Evolutionary conservation across 768 basidiomycete species (phyloP), one percentile per base, ranked within the genome.

Genomic region (Boletus coccyginus): DNA sequence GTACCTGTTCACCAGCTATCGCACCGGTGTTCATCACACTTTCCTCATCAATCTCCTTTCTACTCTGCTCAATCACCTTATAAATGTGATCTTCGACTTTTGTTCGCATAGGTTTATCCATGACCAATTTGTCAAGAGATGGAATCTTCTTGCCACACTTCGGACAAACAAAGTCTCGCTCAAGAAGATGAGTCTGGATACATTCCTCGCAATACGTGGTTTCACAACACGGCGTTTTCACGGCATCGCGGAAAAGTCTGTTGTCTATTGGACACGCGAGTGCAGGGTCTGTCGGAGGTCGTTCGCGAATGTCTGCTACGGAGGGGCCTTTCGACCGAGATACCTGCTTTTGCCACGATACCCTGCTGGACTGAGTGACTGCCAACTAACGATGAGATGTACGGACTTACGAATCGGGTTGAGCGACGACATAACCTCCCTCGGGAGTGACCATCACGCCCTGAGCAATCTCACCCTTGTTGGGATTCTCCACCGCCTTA

Each of bases 391-490:
- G 29, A 38, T 21, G n/a, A 40, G 7, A 44, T 33, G 38, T 16
- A 9, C 46, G 44, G 43, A 83, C 94, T 67, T 74, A 98, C 96
- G 85, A 82, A 74, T 99, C 97, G 0, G 97, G 95, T 67, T 98
- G 90, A 1, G 96, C 96, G 40, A 96, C 90, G 19, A 99, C 97
- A 73, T 96, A 98, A 38, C 94, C 93, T 58, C 97, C 97, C 70
- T 99, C 97, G 0, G 96, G 94, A 3, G 96, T 98, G 57, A 99
- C 90, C 97, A 99, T 99, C 47, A 98, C 86, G 21, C 96, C 95
- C 63, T 88, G 87, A 7, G 85, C 83, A 29, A 89, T 74, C 55
- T 86, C 85, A 21, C 82, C 86, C 53, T 75, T 80, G 50, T 81
- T 83, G 11, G 93, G 94, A 56, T 90, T 90, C 54, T 97, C 94